Conservation (phyloP, 306 rosid species). For the Crotalaria pallida region DNA sequence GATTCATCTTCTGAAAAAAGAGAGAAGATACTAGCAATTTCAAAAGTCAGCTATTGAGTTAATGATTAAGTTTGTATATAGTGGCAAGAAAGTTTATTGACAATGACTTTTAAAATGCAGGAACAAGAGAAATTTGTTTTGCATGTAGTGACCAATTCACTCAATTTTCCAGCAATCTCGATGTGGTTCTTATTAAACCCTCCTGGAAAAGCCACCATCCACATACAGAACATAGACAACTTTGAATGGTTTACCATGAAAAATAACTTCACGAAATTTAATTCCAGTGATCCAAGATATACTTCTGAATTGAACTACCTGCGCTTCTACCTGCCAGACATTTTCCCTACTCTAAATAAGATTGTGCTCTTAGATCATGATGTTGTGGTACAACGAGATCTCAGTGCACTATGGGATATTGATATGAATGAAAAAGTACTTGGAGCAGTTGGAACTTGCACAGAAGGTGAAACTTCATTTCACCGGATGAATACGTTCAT, state of each 20-base stretch:
- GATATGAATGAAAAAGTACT: slow-evolving; percentile 72
- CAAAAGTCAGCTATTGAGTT: neutral
- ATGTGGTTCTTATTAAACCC: slow-evolving; percentile 94
- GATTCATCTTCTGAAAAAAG: neutral
- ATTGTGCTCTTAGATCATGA: slow-evolving; percentile 83
- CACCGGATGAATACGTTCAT: slow-evolving; percentile 58
- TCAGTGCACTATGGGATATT: slow-evolving; percentile 61
- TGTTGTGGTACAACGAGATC: slow-evolving; percentile 88
- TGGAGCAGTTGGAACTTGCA: slow-evolving; percentile 79
- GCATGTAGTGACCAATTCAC: slow-evolving; percentile 85
- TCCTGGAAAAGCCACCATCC: slow-evolving; percentile 71
- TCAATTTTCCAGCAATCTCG: slow-evolving; percentile 81
- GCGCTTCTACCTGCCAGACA: slow-evolving; percentile 79
- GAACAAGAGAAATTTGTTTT: slow-evolving; percentile 74
- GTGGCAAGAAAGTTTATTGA: slow-evolving; percentile 21
- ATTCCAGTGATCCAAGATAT: slow-evolving; percentile 68
- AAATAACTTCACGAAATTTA: slow-evolving; percentile 35
- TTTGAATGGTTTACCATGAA: slow-evolving; percentile 64
- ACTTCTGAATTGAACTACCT: slow-evolving; percentile 82
- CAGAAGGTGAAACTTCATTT: slow-evolving; percentile 46
- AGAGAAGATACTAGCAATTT: neutral
- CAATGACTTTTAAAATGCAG: slow-evolving; percentile 43
- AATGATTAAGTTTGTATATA: neutral
- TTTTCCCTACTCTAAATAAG: slow-evolving; percentile 74
- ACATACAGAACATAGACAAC: slow-evolving; percentile 64